Evolutionary conservation across 2,329 filamentous ascomycete genomes (phyloP).

Genomic region (Whalleya microplaca): DNA sequence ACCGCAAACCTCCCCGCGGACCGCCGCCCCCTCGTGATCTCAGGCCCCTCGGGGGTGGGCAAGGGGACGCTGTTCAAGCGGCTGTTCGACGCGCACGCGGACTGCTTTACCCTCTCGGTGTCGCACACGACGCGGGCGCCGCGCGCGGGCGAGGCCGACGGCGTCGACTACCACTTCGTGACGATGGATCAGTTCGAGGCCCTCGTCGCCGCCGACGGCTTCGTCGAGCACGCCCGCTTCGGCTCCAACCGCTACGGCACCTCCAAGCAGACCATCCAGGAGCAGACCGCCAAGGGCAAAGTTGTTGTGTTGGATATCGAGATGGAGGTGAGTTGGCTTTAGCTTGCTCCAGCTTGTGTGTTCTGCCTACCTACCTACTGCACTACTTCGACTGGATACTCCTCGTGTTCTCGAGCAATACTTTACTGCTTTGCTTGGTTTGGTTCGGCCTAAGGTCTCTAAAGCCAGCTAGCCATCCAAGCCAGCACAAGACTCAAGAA

Average conservation of each 20-base stretch:
- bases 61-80: constrained; percentile 80
- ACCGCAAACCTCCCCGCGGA: constrained; percentile 42
- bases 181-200: constrained; percentile 67
- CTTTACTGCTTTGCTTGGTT: no score
- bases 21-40: constrained; percentile 73
- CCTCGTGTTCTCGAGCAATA: no score
- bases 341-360: no score
- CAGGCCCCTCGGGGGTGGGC: constrained; percentile 77
- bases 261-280: constrained; percentile 75
- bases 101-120: constrained; percentile 59
- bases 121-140: constrained; percentile 82
- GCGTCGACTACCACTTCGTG: constrained; percentile 81
- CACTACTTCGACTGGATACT: no score
- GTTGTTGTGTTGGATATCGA: constrained; percentile 92
- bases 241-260: constrained; percentile 88
- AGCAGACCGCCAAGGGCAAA: constrained; percentile 70
- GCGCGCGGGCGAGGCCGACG: constrained; percentile 74
- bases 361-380: no score
- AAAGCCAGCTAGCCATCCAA: no score
- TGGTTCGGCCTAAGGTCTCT: no score
- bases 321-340: constrained; percentile 80
- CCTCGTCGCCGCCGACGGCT: constrained; percentile 70
- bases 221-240: constrained; percentile 86
- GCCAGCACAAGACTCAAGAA: no score
- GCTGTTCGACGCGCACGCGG: constrained; percentile 62